Evolutionary conservation across 257 asterid species (phyloP), one percentile per base, ranked within the genome.

Genomic region (Penstemon davidsonii): DNA sequence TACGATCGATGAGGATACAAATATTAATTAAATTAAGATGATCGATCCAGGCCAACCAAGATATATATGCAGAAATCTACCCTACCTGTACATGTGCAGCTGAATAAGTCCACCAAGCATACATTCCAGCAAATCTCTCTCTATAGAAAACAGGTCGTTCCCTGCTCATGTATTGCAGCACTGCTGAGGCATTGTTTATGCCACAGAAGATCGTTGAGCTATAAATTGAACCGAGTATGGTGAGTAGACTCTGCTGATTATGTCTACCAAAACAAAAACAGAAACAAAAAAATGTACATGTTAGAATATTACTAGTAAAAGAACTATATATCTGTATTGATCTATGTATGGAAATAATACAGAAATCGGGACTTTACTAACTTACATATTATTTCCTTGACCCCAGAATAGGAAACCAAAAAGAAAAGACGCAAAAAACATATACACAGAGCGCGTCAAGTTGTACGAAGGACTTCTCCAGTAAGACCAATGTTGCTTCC

Each of bases 1-100:
- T 86, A 68, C 41, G 72, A 69, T 15, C 18, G 18, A 15, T 15
- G 18, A 15, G 18, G 18, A 15, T 15, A 15, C 18, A 15, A 15
- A 15, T 15, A 15, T 15, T 15, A 15, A 15, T 15, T 15, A 15
- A 15, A 15, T 15, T 15, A 15, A 15, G 18, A 15, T 15, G 18
- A 15, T 15, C 18, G 18, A 15, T 15, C 18, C 18, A 15, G 18
- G 18, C 18, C 18, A 15, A 15, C 18, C 18, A 15, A 15, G 18
- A 15, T 15, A 15, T 15, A 15, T 15, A 15, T 15, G 18, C 18
- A 15, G 18, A 15, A 15, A 15, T 15, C 18, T 15, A 15, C 18
- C 61, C 8, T 78, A 81, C 92, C 81, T 83, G 89, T 78, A 81
- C 92, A 80, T 83, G 89, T 15, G 92, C 89, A 1, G 80, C 77